Conservation (phyloP, 208 protist genomes). For the Leishmania martiniquensis region DNA sequence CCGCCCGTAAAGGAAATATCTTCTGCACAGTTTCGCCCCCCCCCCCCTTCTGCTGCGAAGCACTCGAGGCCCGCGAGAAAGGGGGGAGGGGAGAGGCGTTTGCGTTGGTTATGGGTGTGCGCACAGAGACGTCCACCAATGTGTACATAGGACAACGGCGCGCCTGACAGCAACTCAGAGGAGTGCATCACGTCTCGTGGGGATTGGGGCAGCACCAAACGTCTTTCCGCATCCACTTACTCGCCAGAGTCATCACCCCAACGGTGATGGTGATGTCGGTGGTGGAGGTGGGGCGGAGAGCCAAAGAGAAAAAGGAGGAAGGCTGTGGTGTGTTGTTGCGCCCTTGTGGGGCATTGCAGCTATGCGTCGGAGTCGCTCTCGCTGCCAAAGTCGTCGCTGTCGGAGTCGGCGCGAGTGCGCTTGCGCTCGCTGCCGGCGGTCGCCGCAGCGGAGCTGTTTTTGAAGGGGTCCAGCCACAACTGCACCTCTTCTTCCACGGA, state of each 20-base stretch:
- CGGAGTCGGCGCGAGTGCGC: constrained; percentile 14
- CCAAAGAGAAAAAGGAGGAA: background rate
- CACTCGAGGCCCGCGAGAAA: background rate
- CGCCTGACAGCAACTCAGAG: background rate
- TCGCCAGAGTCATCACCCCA: background rate
- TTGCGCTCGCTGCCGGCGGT: constrained; percentile 13
- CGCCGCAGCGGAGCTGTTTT: background rate
- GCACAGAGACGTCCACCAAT: background rate
- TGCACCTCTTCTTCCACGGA: constrained; percentile 31
- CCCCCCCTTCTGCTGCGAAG: background rate
- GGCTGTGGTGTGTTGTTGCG: background rate
- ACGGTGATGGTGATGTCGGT: background rate
- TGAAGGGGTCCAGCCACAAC: constrained; percentile 34
- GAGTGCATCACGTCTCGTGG: background rate
- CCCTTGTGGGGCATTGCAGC: background rate
- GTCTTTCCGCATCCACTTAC: background rate
- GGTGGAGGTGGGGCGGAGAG: background rate
- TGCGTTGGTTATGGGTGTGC: background rate
- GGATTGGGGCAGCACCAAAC: background rate
- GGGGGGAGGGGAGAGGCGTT: background rate
- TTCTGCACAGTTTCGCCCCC: background rate
- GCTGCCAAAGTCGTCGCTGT: constrained; percentile 18
- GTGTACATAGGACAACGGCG: too few species aligned
- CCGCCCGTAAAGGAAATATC: background rate
- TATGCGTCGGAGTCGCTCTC: constrained; percentile 12